phyloP scores from a whole-genome alignment of 2,329 filamentous ascomycete genomes.

The Paraconiothyrium brasiliense region DNA sequence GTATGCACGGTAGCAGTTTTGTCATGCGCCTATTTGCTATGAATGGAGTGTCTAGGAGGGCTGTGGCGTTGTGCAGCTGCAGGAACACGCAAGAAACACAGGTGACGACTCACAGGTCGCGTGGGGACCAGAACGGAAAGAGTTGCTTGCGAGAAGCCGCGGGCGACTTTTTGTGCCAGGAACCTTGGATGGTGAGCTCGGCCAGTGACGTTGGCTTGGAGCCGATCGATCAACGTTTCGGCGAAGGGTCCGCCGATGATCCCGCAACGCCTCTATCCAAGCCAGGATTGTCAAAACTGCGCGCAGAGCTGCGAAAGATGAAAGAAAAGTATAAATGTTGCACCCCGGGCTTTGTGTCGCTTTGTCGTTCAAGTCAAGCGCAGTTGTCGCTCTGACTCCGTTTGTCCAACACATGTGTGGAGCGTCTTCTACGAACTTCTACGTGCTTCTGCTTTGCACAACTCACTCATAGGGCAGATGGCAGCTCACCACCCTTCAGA shows the following conservation, averaged over 20 bases:
- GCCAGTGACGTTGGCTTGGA: constrained; percentile 41
- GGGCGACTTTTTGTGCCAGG: constrained; percentile 29
- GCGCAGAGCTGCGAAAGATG: constrained; percentile 1
- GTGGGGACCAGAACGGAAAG: constrained; percentile 5
- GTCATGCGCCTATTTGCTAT: constrained; percentile 35
- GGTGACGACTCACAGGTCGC: neutral
- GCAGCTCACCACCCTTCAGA: neutral
- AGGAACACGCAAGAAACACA: constrained; percentile 18
- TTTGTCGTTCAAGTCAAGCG: constrained; percentile 18
- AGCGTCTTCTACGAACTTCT: constrained; percentile 33
- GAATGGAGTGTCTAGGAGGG: constrained; percentile 21
- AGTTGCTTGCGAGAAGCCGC: constrained; percentile 21
- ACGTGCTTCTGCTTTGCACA: constrained; percentile 32
- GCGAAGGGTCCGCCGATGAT: constrained; percentile 30
- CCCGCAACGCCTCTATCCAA: constrained; percentile 14
- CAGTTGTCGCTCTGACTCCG: constrained; percentile 34
- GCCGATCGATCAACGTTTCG: constrained; percentile 22
- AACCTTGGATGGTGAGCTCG: constrained; percentile 22
- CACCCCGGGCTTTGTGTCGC: constrained; percentile 16
- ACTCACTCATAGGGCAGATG: neutral
- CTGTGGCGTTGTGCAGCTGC: constrained; percentile 30
- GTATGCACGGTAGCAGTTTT: constrained; percentile 23
- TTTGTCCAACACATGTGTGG: constrained; percentile 28
- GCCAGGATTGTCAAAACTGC: neutral
- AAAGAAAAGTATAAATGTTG: neutral